Percentiles rank a stretch among this genome's conserved stretches.
phyloP scores from a whole-genome alignment of 805 yeast species.

The Candida gorgasii region DNA sequence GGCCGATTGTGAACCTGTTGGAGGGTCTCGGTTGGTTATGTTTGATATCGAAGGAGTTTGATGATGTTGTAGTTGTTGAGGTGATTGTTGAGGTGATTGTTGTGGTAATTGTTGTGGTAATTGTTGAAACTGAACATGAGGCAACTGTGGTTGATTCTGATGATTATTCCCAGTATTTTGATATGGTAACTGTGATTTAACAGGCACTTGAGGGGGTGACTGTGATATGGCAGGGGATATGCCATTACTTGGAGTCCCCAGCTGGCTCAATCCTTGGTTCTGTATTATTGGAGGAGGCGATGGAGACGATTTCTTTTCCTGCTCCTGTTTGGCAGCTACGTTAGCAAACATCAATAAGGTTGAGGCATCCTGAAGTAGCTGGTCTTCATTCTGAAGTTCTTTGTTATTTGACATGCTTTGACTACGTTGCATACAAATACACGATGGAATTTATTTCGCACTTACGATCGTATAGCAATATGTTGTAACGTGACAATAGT shows the following conservation, averaged over 20 bases:
- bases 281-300: constrained; percentile 9
- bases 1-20: constrained; percentile 9
- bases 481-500: background rate
- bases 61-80: background rate
- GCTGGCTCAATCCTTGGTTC: background rate
- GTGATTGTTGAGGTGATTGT: constrained; percentile 1
- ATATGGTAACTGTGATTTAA: constrained; percentile 3
- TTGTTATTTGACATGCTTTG: background rate
- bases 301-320: constrained; percentile 14
- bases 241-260: background rate
- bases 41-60: constrained; percentile 2
- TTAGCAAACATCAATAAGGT: constrained; percentile 62
- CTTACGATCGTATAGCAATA: constrained; percentile 8
- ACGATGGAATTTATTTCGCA: constrained; percentile 8
- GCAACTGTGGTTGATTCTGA: constrained; percentile 4
- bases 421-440: background rate
- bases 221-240: background rate
- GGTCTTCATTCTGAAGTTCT: constrained; percentile 4
- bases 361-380: constrained; percentile 59
- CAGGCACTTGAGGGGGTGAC: constrained; percentile 5
- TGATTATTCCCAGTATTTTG: constrained; percentile 3
- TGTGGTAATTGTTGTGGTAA: too few species aligned
- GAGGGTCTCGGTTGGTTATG: constrained; percentile 7
- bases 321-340: constrained; percentile 48
- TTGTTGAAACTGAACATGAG: constrained; percentile 4